A percentile compares a stretch with the other conserved stretches of the same genome.
phyloP scores from a whole-genome alignment of 1,139 yeast genomes.

The Lodderomyces metapsilosis region DNA sequence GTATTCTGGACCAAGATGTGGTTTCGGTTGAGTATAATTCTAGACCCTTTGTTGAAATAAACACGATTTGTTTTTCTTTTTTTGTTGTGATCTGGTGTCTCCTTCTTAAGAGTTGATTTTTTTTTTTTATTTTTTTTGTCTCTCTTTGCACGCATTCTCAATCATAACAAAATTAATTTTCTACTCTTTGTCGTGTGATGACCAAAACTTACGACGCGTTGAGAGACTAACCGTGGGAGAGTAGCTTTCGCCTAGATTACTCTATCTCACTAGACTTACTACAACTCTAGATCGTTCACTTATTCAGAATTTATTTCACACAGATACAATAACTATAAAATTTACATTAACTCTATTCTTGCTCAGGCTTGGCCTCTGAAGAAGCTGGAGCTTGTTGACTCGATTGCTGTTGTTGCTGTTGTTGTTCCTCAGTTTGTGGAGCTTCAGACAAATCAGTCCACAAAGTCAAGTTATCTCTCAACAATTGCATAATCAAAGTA shows the following conservation, averaged over 20 bases:
- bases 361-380: constrained; percentile 37
- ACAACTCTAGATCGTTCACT: too few relatives aligned
- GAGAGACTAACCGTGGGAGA: too few relatives aligned
- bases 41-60: not conserved
- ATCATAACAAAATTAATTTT: constrained; percentile 3
- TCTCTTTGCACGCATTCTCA: not conserved
- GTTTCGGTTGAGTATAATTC: not conserved
- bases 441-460: constrained; percentile 98
- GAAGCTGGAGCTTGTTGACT: constrained; percentile 18
- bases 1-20: not conserved
- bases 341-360: constrained; percentile 24
- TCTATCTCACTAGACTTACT: too few relatives aligned
- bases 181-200: constrained; percentile 3
- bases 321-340: constrained; percentile 16
- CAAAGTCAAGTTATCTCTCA: constrained; percentile 96
- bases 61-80: constrained; percentile 6
- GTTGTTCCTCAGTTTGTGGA: constrained; percentile 51
- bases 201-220: not conserved
- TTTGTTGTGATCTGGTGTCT: not conserved
- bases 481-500: constrained; percentile 96
- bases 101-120: constrained; percentile 4
- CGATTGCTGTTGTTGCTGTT: constrained; percentile 18
- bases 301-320: constrained; percentile 15
- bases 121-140: constrained; percentile 2
- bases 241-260: too few relatives aligned